A percentile compares a stretch with the other conserved stretches of the same genome.
phyloP scores from a whole-genome alignment of 2,329 filamentous ascomycete species.

The Phaeosphaeria sp. region DNA sequence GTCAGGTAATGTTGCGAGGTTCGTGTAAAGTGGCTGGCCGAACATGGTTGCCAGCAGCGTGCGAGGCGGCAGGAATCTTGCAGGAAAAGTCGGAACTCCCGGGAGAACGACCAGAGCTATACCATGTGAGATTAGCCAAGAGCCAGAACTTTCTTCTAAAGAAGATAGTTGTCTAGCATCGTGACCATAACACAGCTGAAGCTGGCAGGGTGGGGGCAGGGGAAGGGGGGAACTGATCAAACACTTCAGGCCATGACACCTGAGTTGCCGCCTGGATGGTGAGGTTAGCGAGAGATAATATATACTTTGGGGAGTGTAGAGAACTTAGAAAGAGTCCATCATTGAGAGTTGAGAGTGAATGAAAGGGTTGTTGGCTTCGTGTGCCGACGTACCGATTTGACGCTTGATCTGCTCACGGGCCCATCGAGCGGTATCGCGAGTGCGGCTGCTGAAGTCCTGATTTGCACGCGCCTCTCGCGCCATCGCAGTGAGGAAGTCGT shows the following conservation, averaged over 20 bases:
- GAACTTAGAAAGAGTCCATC: not conserved
- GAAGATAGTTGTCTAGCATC: slow-evolving; percentile 20
- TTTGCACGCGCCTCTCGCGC: slow-evolving; percentile 92
- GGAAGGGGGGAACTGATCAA: slow-evolving; percentile 9
- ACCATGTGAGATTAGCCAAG: slow-evolving; percentile 23
- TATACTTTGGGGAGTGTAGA: slow-evolving; percentile 12
- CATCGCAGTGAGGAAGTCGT: slow-evolving; percentile 87
- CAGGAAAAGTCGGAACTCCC: not conserved
- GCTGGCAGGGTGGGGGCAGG: slow-evolving; percentile 14
- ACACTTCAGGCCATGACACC: slow-evolving; percentile 45
- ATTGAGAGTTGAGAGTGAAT: slow-evolving; percentile 4
- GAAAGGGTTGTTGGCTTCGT: slow-evolving; percentile 13
- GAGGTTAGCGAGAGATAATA: slow-evolving; percentile 31
- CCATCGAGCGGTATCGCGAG: slow-evolving; percentile 95
- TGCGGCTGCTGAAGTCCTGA: slow-evolving; percentile 83
- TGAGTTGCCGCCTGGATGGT: slow-evolving; percentile 39
- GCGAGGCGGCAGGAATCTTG: not conserved
- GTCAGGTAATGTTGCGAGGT: not conserved
- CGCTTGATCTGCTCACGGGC: slow-evolving; percentile 97
- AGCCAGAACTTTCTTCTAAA: slow-evolving; percentile 10
- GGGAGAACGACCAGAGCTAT: slow-evolving; percentile 3
- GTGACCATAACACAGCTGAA: slow-evolving; percentile 19
- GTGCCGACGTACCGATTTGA: slow-evolving; percentile 63
- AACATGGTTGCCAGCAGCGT: not conserved
- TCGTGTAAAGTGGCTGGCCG: not conserved